Evolutionary conservation across 129 eudicot species (phyloP), one percentile per base, ranked within the genome.

Genomic region (Tagetes erecta): DNA sequence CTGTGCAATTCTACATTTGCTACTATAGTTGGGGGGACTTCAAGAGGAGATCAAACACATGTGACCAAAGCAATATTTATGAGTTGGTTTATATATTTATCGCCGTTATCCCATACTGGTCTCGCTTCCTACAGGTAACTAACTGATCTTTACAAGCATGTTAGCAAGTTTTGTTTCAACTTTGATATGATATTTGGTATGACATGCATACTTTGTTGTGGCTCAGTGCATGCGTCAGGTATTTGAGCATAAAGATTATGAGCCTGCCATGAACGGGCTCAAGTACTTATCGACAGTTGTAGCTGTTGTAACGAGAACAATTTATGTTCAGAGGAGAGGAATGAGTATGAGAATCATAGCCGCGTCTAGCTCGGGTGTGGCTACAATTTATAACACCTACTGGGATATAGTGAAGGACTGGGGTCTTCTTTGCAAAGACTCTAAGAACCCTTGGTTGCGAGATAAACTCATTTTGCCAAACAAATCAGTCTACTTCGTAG

Each of bases 271-370:
- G 72, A 84, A 84, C 11, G 84, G 65, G 52, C 78, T 80, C 59
- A 84, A 84, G 78, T 84, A 84, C 72, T 67, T 84, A 9, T 68
- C 87, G 20, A 76, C 84, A 45, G 80, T 84, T 10, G 40, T 84
- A 11, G 87, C 87, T 2, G 84, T 80, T 59, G 70, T 73, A 10
- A 80, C 84, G 9, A 76, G 87, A 52, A 84, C 82, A 39, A 69
- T 60, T 7, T 76, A 84, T 45, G 78, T 65, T 37, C 81, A 72
- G 9, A 83, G 35, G 39, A 62, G 67, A 41, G 84, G 78, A 67
- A 8, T 27, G 42, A n/a, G 13, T 13, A 71, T 81, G 77, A 76
- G 80, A 65, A 68, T 76, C 50, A 63, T 84, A 2, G 85, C 80
- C 8, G 82, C 81, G 53, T 45, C 70, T 33, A 84, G 63, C 62